Evolutionary conservation across 768 basidiomycete genomes (phyloP).

Genomic region (Sutorius australiensis): DNA sequence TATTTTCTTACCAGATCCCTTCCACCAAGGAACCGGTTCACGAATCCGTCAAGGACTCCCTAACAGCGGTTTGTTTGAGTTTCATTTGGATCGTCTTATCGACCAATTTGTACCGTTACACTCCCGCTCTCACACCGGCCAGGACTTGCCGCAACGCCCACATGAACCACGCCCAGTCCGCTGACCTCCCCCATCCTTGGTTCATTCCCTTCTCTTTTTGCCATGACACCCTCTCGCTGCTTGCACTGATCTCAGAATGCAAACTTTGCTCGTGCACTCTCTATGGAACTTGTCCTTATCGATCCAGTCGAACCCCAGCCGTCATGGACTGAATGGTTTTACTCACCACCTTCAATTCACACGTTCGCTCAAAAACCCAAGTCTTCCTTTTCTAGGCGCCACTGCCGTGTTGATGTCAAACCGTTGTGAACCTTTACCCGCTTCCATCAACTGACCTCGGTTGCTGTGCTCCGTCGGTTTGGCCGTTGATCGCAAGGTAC

Average conservation of each 20-base stretch:
- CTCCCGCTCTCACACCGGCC: conserved; percentile 29
- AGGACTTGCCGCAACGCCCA: conserved; percentile 14
- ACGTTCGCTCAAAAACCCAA: conserved; percentile 10
- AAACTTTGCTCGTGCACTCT: too few species aligned
- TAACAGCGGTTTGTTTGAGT: conserved; percentile 29
- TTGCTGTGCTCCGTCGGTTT: conserved; percentile 18
- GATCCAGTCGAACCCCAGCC: too few species aligned
- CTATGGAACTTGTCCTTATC: too few species aligned
- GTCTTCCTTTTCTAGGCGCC: background rate
- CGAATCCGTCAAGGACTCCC: conserved; percentile 19
- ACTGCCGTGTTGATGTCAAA: conserved; percentile 1
- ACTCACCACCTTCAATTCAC: conserved; percentile 8
- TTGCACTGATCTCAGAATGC: too few species aligned
- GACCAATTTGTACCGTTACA: conserved; percentile 8
- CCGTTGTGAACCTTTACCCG: background rate
- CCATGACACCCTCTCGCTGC: background rate
- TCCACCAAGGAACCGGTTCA: conserved; percentile 18
- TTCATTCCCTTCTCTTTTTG: background rate
- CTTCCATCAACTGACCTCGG: conserved; percentile 1
- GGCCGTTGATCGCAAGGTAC: conserved; percentile 10
- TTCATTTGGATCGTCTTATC: conserved; percentile 30
- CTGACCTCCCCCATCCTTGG: background rate
- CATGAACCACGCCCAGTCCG: conserved; percentile 1
- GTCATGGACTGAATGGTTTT: too few species aligned
- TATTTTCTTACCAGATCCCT: too few species aligned